These are phyloP conservation scores for Aspergillus clavatus DNA, from an alignment of 2,329 filamentous ascomycete genomes.

Conservation along the genomic window DNA sequence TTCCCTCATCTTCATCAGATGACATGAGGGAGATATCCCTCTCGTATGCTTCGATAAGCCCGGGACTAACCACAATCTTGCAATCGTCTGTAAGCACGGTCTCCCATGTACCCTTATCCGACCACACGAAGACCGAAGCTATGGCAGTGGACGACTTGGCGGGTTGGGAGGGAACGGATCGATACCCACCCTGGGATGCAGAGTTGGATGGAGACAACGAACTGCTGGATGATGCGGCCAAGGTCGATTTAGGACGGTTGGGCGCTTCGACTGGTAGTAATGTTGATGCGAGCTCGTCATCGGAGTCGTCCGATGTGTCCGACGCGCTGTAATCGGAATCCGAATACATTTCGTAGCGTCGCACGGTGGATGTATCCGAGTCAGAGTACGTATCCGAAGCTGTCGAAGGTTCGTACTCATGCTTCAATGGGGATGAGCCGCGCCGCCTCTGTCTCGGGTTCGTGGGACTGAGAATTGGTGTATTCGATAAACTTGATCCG, in stretches of 20 bases:
- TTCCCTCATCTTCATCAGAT: constrained; percentile 15
- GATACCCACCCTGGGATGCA: constrained; percentile 68
- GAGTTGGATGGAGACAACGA: constrained; percentile 77
- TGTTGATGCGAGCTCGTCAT: constrained; percentile 36
- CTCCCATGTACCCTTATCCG: constrained; percentile 60
- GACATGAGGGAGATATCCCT: constrained; percentile 45
- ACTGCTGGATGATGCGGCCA: constrained; percentile 43
- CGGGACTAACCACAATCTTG: constrained; percentile 58
- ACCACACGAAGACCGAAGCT: constrained; percentile 60
- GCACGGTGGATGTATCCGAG: constrained; percentile 54
- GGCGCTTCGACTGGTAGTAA: constrained; percentile 26
- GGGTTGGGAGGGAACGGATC: constrained; percentile 46
- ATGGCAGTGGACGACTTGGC: constrained; percentile 51
- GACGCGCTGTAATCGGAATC: constrained; percentile 47
- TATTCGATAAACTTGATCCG: constrained; percentile 40
- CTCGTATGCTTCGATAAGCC: constrained; percentile 61
- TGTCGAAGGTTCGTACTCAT: constrained; percentile 88
- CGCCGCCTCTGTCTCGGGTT: constrained; percentile 56
- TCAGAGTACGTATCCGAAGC: constrained; percentile 58
- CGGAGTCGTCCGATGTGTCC: constrained; percentile 52
- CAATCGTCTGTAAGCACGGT: constrained; percentile 58
- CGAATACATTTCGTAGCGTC: constrained; percentile 45
- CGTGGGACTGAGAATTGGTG: constrained; percentile 48
- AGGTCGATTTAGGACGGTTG: constrained; percentile 41
- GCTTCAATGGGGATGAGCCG: constrained; percentile 89